A percentile compares a stretch with the other conserved stretches of the same genome.
phyloP scores from a whole-genome alignment of 23 red algal genomes.

The Agarophyton chilense region DNA sequence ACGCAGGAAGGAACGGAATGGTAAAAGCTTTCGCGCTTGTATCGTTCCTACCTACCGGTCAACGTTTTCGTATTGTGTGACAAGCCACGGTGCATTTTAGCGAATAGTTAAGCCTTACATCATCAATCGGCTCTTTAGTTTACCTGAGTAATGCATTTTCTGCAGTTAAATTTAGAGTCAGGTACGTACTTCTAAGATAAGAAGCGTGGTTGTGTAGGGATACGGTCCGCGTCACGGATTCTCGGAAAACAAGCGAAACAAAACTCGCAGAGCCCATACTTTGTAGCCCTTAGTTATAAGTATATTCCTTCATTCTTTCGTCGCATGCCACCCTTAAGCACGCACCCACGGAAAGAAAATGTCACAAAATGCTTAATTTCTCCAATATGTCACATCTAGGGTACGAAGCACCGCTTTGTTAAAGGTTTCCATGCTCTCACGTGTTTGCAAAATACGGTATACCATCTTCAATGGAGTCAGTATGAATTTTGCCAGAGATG shows the following conservation, averaged over 20 bases:
- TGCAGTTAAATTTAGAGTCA: not conserved
- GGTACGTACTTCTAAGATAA: not conserved
- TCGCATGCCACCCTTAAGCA: not conserved
- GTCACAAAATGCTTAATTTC: not conserved
- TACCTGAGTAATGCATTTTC: not conserved
- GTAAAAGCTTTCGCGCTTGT: not conserved
- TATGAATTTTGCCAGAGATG: conserved; percentile 5
- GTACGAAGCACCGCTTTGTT: conserved; percentile 38
- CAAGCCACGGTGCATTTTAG: not conserved
- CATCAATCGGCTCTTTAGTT: not conserved
- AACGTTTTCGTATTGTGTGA: not conserved
- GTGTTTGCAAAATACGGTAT: not conserved
- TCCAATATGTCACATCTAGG: conserved; percentile 26
- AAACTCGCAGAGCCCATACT: too few species aligned
- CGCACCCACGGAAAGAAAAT: not conserved
- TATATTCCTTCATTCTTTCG: not conserved
- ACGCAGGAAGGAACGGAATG: conserved; percentile 46
- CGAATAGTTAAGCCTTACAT: not conserved
- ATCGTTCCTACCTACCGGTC: not conserved
- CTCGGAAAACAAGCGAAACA: not conserved
- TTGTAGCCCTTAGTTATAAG: not conserved
- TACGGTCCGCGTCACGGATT: not conserved
- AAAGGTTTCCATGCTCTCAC: not conserved
- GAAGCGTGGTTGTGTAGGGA: not conserved
- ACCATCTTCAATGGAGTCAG: conserved; percentile 37